Base-by-base conservation (phyloP, 2,329 filamentous ascomycete genomes). In the Aschersonia sp. region DNA sequence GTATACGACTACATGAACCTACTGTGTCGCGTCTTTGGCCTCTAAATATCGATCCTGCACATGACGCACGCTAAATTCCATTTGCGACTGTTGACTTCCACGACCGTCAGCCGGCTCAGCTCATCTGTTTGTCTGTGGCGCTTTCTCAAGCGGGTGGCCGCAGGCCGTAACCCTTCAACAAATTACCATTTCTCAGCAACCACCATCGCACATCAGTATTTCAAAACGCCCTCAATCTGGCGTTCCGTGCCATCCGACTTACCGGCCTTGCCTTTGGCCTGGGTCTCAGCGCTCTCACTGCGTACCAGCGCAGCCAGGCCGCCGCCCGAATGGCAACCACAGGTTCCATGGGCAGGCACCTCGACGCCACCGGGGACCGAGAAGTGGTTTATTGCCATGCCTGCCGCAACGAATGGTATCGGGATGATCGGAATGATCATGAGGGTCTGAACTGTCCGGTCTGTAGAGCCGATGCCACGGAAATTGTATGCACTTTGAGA, bases 301-400 rank as follows among this genome's bases (percentile, higher is more conserved):
- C 73, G 47, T 73, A 72, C 57, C 70, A 73, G 56, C 68, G 65
- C 54, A 65, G 64, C 51, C 68, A 70, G 64, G 44, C 35, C 35
- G 44, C 35, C 35, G 63, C 62, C 53, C 58, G 63, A 50, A 69
- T 69, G 67, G 60, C 60, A 51, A 66, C 62, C 30, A 54, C 52
- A 45, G 47, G 47, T 39, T 50, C 50, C 30, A 44, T 43, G 43
- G 55, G 56, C 33, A 55, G 56, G 42, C 72, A 70, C 56, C 69
- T 80, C 49, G 72, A 76, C 59, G 70, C 71, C 53, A 66, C 63
- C 29, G 57, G 62, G 5, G 67, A 66, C 52, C 72, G 78, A 53
- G 85, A 94, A 60, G 78, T 90, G 53, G 82, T 96, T 47, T 94
- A 76, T 63, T 98, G 92, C 65, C 87, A 97, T 65, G 68, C 74